These are phyloP conservation scores for Casuarina equisetifolia DNA, from an alignment of 306 rosid species.

Conservation along the genomic window DNA sequence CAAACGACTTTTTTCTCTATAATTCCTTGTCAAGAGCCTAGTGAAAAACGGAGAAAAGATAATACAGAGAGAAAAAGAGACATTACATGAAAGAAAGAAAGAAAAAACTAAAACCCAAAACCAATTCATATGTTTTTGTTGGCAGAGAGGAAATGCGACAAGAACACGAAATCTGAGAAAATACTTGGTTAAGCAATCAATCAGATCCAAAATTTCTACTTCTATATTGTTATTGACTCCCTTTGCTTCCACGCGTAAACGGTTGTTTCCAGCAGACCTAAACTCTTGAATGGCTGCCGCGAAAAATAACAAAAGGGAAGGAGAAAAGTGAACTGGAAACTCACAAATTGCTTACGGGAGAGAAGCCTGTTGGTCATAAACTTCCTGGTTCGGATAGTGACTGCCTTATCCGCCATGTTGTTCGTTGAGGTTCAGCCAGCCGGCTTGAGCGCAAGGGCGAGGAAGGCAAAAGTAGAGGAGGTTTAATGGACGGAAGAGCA, in stretches of 20 bases:
- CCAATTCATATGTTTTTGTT: not conserved
- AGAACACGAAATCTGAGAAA: not conserved
- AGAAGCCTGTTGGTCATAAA: slow-evolving; percentile 94
- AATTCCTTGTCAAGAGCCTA: not conserved
- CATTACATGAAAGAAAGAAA: not conserved
- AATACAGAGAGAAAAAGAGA: not conserved
- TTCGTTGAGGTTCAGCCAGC: slow-evolving; percentile 5
- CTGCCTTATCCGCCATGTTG: slow-evolving; percentile 87
- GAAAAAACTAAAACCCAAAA: not conserved
- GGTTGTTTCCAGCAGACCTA: too few species aligned
- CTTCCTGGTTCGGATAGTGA: slow-evolving; percentile 82
- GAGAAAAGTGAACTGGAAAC: slow-evolving; percentile 13
- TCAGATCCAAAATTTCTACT: too few species aligned
- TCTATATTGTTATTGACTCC: too few species aligned
- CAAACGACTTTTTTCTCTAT: not conserved
- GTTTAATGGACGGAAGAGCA: fast-evolving
- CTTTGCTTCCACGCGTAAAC: too few species aligned
- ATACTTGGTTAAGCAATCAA: too few species aligned
- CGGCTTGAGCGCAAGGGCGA: not conserved
- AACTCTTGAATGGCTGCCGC: not conserved
- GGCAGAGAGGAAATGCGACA: not conserved
- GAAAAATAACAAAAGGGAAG: not conserved
- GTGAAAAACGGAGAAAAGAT: too few species aligned
- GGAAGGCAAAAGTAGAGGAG: slow-evolving; percentile 4
- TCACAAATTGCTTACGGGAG: slow-evolving; percentile 86